phyloP scores from a whole-genome alignment of 306 rosid species.

The Vicia faba region DNA sequence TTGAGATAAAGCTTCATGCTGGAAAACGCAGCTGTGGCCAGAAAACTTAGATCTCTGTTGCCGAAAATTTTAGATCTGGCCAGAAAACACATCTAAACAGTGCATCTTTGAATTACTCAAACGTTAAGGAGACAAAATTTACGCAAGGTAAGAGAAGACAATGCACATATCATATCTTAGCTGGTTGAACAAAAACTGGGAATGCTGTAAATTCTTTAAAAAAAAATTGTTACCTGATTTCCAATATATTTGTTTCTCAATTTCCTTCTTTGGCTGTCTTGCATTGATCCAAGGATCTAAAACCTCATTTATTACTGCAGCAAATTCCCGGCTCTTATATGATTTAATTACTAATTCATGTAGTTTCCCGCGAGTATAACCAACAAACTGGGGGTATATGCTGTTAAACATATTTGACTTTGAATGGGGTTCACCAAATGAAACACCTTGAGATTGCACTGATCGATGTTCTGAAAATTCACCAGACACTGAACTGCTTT shows the following conservation, averaged over 20 bases:
- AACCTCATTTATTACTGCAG: slow-evolving; percentile 90
- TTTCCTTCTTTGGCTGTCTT: slow-evolving; percentile 90
- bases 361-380: slow-evolving; percentile 89
- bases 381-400: slow-evolving; percentile 83
- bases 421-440: slow-evolving; percentile 31
- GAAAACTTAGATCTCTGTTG: no score
- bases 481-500: slow-evolving; percentile 48
- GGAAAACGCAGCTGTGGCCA: no score
- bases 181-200: slow-evolving; percentile 6
- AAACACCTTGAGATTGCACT: slow-evolving; percentile 42
- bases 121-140: slow-evolving; percentile 18
- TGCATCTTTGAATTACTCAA: slow-evolving; percentile 2
- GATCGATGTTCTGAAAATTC: slow-evolving; percentile 43
- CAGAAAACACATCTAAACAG: background rate
- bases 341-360: slow-evolving; percentile 94
- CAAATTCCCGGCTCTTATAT: slow-evolving; percentile 91
- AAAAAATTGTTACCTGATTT: slow-evolving; percentile 64
- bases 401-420: slow-evolving; percentile 50
- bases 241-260: slow-evolving; percentile 74
- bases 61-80: no score
- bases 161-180: slow-evolving; percentile 4
- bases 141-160: slow-evolving; percentile 5
- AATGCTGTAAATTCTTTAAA: background rate
- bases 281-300: slow-evolving; percentile 97
- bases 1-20: no score